These are phyloP conservation scores for Ophiostoma populinum DNA, from an alignment of 2,329 filamentous ascomycete genomes.

Conservation along the genomic window DNA sequence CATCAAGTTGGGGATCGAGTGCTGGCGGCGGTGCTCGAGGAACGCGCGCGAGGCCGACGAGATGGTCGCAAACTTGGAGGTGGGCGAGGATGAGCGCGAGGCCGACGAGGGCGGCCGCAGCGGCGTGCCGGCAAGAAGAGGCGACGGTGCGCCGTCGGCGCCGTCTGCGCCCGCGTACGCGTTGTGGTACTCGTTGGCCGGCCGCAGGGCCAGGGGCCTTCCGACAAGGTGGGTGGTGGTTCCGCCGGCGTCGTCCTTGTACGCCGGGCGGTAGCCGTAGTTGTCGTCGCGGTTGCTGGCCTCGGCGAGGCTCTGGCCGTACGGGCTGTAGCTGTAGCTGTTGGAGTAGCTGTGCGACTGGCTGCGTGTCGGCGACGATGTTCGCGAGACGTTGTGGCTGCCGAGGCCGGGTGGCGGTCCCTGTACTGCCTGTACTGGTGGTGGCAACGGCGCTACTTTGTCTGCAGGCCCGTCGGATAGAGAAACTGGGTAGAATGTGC, in stretches of 20 bases:
- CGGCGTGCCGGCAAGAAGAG: too few species aligned
- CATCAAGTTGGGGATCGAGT: constrained; percentile 20
- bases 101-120: constrained; percentile 3
- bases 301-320: not conserved
- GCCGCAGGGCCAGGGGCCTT: too few species aligned
- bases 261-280: constrained; percentile 4
- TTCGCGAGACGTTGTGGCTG: not conserved
- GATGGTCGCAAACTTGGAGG: constrained; percentile 8
- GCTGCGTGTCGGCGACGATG: not conserved
- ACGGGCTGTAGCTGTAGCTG: constrained; percentile 4
- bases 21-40: constrained; percentile 18
- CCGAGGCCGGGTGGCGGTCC: not conserved
- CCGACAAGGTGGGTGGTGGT: too few species aligned
- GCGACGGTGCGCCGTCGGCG: constrained; percentile 5
- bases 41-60: constrained; percentile 11
- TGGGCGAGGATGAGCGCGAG: constrained; percentile 1
- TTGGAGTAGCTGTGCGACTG: not conserved
- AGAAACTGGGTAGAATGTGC: constrained; percentile 5
- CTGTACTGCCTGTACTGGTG: too few species aligned
- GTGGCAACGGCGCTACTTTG: not conserved
- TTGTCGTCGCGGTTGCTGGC: constrained; percentile 5
- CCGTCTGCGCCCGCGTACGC: constrained; percentile 15
- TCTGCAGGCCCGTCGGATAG: constrained; percentile 2
- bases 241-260: constrained; percentile 6
- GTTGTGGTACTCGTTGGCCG: constrained; percentile 19